Percentiles rank a stretch among this genome's conserved stretches.
phyloP scores from a whole-genome alignment of 495 filamentous ascomycete species.

The Xylaria acuta region DNA sequence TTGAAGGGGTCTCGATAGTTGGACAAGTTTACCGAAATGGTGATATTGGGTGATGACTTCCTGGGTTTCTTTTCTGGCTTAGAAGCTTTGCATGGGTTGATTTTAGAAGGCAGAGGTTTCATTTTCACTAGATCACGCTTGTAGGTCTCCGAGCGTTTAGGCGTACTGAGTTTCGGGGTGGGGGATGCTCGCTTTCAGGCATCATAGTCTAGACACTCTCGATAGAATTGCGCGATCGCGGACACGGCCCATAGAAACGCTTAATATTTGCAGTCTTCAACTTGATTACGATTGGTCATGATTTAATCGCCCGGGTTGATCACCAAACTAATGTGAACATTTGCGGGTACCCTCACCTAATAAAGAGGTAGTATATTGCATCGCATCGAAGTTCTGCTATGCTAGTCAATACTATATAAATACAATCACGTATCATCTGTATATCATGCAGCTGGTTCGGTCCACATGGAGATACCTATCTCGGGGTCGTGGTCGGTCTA shows the following conservation, averaged over 20 bases:
- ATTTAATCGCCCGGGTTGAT: neutral
- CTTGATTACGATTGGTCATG: neutral
- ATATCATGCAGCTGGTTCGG: neutral
- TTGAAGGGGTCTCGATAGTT: slow-evolving; percentile 26
- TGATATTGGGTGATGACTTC: neutral
- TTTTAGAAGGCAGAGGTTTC: neutral
- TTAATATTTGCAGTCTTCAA: neutral
- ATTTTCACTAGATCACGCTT: neutral
- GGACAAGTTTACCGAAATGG: neutral
- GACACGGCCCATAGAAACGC: neutral
- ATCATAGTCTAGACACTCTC: neutral
- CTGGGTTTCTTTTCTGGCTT: neutral
- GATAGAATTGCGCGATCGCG: neutral
- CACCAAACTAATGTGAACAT: neutral
- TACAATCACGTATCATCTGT: neutral
- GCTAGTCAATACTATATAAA: neutral
- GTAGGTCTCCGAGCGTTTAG: neutral
- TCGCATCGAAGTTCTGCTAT: neutral
- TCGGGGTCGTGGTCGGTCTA: neutral
- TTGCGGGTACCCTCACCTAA: too few species aligned
- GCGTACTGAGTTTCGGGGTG: neutral
- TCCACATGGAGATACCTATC: neutral
- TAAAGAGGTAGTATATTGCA: neutral
- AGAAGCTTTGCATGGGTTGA: neutral
- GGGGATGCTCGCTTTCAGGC: neutral